phyloP scores from a whole-genome alignment of 768 basidiomycete genomes.

The Cubamyces sp. region DNA sequence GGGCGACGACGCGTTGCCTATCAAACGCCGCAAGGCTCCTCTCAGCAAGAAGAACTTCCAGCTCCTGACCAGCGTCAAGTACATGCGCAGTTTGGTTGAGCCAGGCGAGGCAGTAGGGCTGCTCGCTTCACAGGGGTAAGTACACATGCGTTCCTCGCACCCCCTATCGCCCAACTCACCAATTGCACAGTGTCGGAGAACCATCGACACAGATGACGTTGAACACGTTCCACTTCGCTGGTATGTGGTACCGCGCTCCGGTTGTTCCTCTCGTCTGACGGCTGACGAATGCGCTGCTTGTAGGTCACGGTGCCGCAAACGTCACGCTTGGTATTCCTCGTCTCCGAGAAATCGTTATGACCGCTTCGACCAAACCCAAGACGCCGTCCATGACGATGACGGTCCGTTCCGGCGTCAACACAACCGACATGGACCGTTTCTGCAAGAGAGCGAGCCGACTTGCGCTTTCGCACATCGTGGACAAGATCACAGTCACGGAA shows the following conservation, averaged over 20 bases:
- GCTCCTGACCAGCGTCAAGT: slow-evolving; percentile 87
- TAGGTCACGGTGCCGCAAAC: slow-evolving; percentile 98
- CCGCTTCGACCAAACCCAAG: slow-evolving; percentile 92
- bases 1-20: slow-evolving; percentile 42
- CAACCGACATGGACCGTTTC: slow-evolving; percentile 69
- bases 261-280: neutral
- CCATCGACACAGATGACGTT: slow-evolving; percentile 99
- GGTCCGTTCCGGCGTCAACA: slow-evolving; percentile 55
- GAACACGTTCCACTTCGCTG: slow-evolving; percentile 99
- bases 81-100: slow-evolving; percentile 91
- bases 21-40: slow-evolving; percentile 50
- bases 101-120: slow-evolving; percentile 99
- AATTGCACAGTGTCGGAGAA: slow-evolving; percentile 79
- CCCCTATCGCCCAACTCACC: neutral
- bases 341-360: slow-evolving; percentile 98
- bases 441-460: slow-evolving; percentile 89
- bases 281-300: slow-evolving; percentile 4
- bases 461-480: slow-evolving; percentile 86
- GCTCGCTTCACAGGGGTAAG: slow-evolving; percentile 94
- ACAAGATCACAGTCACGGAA: slow-evolving; percentile 82
- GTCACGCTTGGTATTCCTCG: slow-evolving; percentile 99
- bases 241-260: slow-evolving; percentile 44
- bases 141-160: slow-evolving; percentile 19
- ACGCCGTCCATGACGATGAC: slow-evolving; percentile 96
- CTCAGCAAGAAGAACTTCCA: slow-evolving; percentile 67